Conservation (phyloP, 2,329 filamentous ascomycete genomes). For the Metarhizium anisopliae region DNA sequence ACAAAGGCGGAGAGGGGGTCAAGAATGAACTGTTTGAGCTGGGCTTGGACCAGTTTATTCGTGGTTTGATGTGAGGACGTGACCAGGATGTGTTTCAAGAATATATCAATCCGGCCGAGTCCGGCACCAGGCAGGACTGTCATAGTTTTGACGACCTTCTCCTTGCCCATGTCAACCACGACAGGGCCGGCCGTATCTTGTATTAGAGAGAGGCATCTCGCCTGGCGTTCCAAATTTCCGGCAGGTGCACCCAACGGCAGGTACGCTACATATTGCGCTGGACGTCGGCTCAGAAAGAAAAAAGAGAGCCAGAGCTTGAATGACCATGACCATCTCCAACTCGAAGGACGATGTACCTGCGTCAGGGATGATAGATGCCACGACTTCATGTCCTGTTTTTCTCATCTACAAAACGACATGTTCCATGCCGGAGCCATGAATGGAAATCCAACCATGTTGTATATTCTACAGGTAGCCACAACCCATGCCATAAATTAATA, state of each 20-base stretch:
- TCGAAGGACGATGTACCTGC: neutral
- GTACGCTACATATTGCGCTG: neutral
- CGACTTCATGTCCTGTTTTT: neutral
- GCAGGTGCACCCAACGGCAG: neutral
- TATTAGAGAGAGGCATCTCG: neutral
- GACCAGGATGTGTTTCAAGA: neutral
- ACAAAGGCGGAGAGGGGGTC: slow-evolving; percentile 59
- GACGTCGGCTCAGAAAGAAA: neutral
- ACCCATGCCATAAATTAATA: neutral
- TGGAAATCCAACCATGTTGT: neutral
- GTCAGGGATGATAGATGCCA: neutral
- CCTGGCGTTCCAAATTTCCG: neutral
- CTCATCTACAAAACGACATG: neutral
- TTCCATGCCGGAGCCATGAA: neutral
- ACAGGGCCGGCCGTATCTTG: neutral
- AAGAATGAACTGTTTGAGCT: slow-evolving; percentile 64
- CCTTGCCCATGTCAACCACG: neutral
- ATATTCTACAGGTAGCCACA: neutral
- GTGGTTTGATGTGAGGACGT: slow-evolving; percentile 47
- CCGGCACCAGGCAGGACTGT: slow-evolving; percentile 7
- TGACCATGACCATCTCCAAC: neutral
- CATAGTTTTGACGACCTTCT: neutral
- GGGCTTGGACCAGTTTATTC: slow-evolving; percentile 68
- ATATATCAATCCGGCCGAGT: slow-evolving; percentile 7
- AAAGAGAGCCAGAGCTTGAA: neutral